Evolutionary conservation across 1,284 basidiomycete species (phyloP), one percentile per base, ranked within the genome.

Genomic region (Rhodotorula sp.): DNA sequence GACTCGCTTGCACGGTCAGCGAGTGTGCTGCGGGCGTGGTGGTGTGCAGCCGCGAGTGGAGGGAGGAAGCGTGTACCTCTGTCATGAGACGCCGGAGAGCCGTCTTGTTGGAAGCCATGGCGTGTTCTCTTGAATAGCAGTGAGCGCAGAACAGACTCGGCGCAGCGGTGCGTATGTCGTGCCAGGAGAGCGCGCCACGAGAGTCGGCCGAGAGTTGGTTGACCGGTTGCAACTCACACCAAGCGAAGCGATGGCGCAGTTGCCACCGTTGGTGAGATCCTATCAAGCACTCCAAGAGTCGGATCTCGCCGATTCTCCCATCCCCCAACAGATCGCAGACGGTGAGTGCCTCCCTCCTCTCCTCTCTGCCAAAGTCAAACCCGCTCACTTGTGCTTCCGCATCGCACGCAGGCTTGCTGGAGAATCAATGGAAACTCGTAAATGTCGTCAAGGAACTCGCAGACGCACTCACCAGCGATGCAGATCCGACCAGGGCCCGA

Each of bases 391-490:
- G 18, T 18, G 4, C 12, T 43, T 10, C 38, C 38, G 12, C 38
- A 43, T 43, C 12, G 7, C 14, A 2, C 38, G 21, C 66, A 75
- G 73, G 68, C 7, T 57, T 75, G 50, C 56, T 38, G 2, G 12
- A 18, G 0, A 48, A 60, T 7, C 26, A 66, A 7, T 68, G 55
- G 59, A 60, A 60, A 26, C 83, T 97, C 10, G 84, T 97, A 4
- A 85, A 89, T 68, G 82, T 98, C n/a, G 92, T 98, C 21, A 92
- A 91, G 78, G 87, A 88, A 28, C 85, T 97, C 0, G 92, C 92
- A 48, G 89, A 91, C 76, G 93, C 90, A 78, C 84, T 99, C 43
- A 95, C 91, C 0, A 88, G 90, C 2, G 91, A 94, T 75, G 90
- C 95, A 66, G 91, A 90, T 75, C 84, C 85, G 4, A 81, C 89